phyloP scores from a whole-genome alignment of 2,329 filamentous ascomycete genomes.

The Lasiodiplodia hormozganensis region DNA sequence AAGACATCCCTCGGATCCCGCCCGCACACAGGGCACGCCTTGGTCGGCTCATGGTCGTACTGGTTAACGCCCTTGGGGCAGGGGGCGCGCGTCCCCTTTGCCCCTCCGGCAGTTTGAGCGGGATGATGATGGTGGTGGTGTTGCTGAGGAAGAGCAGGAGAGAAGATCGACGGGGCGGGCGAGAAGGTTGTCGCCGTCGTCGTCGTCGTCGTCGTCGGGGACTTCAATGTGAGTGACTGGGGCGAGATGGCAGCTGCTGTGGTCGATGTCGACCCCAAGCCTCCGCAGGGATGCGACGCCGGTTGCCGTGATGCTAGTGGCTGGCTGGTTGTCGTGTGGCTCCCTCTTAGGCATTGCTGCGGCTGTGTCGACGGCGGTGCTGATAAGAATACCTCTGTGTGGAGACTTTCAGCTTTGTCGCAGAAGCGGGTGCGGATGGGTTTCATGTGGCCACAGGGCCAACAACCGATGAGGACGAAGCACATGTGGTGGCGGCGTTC shows the following conservation, averaged over 20 bases:
- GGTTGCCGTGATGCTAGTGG: too few relatives aligned
- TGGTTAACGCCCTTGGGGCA: slow-evolving; percentile 16
- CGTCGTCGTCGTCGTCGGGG: too few relatives aligned
- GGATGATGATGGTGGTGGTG: background rate
- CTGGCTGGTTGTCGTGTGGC: too few relatives aligned
- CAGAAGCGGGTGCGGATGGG: slow-evolving; percentile 22
- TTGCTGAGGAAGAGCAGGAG: background rate
- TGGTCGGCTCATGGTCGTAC: slow-evolving; percentile 17
- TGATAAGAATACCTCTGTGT: background rate
- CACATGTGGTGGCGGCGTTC: slow-evolving; percentile 1
- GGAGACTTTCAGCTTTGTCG: slow-evolving; percentile 18
- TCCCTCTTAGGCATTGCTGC: background rate
- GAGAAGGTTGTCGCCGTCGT: background rate
- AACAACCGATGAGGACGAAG: slow-evolving; percentile 26
- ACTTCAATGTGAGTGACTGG: too few relatives aligned
- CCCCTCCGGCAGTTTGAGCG: background rate
- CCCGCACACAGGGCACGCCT: slow-evolving; percentile 20
- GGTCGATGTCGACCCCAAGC: too few relatives aligned
- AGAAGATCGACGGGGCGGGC: background rate
- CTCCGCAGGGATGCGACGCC: too few relatives aligned
- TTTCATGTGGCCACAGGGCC: slow-evolving; percentile 25
- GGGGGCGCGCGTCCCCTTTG: background rate
- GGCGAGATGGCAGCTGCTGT: background rate
- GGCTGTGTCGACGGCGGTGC: background rate
- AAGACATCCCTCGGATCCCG: background rate